phyloP scores from a whole-genome alignment of 1,284 basidiomycete species.

The Austropuccinia psidii region DNA sequence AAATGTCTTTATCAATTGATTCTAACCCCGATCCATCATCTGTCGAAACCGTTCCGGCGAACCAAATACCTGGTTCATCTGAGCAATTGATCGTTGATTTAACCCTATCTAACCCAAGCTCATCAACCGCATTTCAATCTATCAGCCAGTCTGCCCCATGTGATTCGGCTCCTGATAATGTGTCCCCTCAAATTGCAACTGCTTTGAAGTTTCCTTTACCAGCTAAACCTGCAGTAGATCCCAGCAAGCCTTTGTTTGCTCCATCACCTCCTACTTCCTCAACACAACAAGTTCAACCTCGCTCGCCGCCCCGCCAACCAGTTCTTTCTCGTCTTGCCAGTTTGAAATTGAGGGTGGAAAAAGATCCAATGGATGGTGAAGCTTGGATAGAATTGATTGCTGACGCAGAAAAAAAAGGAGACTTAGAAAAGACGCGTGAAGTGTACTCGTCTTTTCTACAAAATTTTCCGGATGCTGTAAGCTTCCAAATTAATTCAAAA shows the following conservation, averaged over 20 bases:
- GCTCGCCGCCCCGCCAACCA: neutral
- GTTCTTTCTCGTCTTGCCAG: conserved; percentile 42
- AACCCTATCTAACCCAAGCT: neutral
- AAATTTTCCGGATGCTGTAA: conserved; percentile 69
- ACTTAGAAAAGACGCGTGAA: conserved; percentile 61
- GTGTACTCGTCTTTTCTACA: conserved; percentile 66
- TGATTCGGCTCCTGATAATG: neutral
- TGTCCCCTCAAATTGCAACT: neutral
- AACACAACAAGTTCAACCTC: neutral
- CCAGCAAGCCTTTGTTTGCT: conserved; percentile 6
- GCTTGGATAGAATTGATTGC: conserved; percentile 63
- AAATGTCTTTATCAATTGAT: conserved; percentile 3
- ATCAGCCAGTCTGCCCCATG: too few species aligned
- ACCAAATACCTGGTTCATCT: neutral
- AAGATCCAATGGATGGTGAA: conserved; percentile 59
- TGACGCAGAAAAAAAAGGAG: conserved; percentile 60
- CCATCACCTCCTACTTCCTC: neutral
- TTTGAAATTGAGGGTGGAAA: conserved; percentile 46
- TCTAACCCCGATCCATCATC: neutral
- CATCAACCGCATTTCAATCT: neutral
- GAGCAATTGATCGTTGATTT: neutral
- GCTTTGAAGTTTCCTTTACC: conserved; percentile 17
- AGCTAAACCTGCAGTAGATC: conserved; percentile 5
- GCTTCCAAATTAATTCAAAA: conserved; percentile 40
- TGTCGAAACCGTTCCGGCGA: neutral